Conservation (phyloP, 1,284 basidiomycete genomes). For the Rhodotorula sp. region DNA sequence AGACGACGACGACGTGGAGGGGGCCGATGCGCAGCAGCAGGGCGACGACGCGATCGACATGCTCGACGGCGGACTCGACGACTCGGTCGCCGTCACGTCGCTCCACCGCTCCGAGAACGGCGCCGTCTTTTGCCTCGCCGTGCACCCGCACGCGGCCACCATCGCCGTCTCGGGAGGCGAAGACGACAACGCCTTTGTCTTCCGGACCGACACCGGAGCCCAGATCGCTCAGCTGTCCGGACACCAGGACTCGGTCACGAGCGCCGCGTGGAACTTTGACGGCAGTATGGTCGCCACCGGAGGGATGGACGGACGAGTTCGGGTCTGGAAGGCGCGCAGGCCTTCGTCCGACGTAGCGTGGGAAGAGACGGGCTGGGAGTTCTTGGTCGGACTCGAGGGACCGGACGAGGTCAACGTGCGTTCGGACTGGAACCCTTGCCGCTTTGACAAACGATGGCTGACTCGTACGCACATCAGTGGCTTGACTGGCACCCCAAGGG, state of each 20-base stretch:
- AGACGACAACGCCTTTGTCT: slow-evolving; percentile 92
- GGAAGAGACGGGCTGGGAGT: slow-evolving; percentile 68
- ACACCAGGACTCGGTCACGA: slow-evolving; percentile 87
- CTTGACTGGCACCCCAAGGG: slow-evolving; percentile 96
- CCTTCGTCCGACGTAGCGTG: slow-evolving; percentile 54
- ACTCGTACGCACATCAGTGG: slow-evolving; percentile 60
- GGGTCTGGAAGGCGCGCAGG: slow-evolving; percentile 74
- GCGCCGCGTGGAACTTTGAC: slow-evolving; percentile 76
- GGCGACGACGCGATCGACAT: slow-evolving; percentile 46
- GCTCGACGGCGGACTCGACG: slow-evolving; percentile 42
- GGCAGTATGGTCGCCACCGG: slow-evolving; percentile 92
- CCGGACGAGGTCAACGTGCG: slow-evolving; percentile 91
- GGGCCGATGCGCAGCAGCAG: not conserved
- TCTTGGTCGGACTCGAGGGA: slow-evolving; percentile 80
- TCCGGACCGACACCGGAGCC: slow-evolving; percentile 81
- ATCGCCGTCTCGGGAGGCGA: slow-evolving; percentile 90
- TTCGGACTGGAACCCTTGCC: slow-evolving; percentile 19
- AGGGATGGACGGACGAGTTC: slow-evolving; percentile 93
- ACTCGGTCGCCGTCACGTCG: slow-evolving; percentile 49
- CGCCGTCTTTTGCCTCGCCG: slow-evolving; percentile 78
- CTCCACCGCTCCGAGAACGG: slow-evolving; percentile 48
- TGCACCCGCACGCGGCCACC: slow-evolving; percentile 70
- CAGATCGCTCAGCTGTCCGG: slow-evolving; percentile 80
- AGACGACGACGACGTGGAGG: slow-evolving; percentile 10
- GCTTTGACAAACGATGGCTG: not conserved